A percentile compares a stretch with the other conserved stretches of the same genome.
phyloP scores from a whole-genome alignment of 148 eudicot genomes.

The Camellia lanceoleosa region DNA sequence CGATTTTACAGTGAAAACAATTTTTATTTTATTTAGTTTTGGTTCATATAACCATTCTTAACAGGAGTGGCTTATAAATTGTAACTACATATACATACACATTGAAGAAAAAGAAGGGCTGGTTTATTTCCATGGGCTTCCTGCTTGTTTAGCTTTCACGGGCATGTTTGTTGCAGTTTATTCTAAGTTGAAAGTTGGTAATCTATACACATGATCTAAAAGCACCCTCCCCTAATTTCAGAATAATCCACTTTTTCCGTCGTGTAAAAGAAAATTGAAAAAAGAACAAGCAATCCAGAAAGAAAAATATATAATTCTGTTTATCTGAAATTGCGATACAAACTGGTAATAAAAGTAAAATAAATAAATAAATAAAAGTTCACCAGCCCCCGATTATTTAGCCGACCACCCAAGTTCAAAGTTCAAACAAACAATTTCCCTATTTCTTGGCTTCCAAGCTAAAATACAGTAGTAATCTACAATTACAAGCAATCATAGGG shows the following conservation, averaged over 20 bases:
- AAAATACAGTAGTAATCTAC: background rate
- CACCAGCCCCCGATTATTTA: background rate
- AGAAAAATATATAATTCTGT: background rate
- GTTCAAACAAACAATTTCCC: background rate
- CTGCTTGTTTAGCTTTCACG: no score
- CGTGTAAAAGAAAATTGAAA: background rate
- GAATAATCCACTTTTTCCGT: background rate
- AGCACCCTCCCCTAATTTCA: no score
- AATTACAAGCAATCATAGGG: conserved; percentile 40
- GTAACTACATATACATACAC: background rate
- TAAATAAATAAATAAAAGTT: background rate
- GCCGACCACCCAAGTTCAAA: background rate
- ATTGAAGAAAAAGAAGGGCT: background rate
- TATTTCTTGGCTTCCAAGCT: background rate
- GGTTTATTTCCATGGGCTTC: background rate
- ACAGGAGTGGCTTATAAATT: background rate
- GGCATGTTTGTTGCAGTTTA: no score
- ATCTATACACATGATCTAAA: no score
- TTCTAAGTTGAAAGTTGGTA: no score
- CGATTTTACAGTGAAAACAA: background rate
- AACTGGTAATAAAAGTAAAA: background rate
- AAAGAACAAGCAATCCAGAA: background rate
- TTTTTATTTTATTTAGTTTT: background rate
- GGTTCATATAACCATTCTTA: background rate
- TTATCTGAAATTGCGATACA: conserved; percentile 8